Conservation (phyloP, 164 flowering plant genomes). For the Tinospora cordifolia region DNA sequence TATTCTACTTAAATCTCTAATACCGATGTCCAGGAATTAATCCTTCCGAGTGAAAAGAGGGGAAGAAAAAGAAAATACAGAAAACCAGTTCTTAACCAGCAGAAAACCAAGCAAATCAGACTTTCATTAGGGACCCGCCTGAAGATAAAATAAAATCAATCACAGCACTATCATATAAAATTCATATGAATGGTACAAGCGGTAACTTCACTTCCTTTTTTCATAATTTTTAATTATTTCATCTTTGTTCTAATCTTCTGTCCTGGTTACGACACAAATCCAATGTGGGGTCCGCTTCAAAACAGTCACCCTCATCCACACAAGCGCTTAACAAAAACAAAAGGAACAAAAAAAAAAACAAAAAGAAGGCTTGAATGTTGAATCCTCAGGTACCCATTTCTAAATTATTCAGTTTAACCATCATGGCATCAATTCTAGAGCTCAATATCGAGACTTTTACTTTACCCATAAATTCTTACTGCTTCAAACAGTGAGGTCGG, state of each 20-base stretch:
- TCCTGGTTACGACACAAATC: not conserved
- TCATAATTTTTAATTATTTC: not conserved
- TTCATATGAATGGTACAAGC: not conserved
- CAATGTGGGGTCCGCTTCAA: not conserved
- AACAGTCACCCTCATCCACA: not conserved
- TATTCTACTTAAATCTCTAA: not conserved
- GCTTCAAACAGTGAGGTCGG: not conserved
- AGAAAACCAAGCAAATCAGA: not conserved
- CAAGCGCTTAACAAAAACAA: not conserved
- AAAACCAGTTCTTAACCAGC: not conserved
- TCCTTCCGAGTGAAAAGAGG: not conserved
- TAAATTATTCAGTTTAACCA: not conserved
- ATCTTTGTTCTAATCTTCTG: not conserved
- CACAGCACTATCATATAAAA: not conserved
- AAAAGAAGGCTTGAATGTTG: not conserved
- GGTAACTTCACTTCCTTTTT: not conserved
- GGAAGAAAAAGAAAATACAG: not conserved
- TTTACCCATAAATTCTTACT: not conserved
- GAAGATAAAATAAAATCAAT: not conserved
- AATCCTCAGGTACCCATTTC: not conserved
- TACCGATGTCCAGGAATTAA: not conserved
- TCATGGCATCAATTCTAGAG: not conserved
- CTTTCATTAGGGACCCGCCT: too few relatives aligned
- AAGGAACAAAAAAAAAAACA: too few relatives aligned
- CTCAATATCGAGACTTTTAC: not conserved